These are phyloP conservation scores for Colletotrichum lindemuthianum DNA, from an alignment of 2,329 filamentous ascomycete genomes.

Conservation along the genomic window DNA sequence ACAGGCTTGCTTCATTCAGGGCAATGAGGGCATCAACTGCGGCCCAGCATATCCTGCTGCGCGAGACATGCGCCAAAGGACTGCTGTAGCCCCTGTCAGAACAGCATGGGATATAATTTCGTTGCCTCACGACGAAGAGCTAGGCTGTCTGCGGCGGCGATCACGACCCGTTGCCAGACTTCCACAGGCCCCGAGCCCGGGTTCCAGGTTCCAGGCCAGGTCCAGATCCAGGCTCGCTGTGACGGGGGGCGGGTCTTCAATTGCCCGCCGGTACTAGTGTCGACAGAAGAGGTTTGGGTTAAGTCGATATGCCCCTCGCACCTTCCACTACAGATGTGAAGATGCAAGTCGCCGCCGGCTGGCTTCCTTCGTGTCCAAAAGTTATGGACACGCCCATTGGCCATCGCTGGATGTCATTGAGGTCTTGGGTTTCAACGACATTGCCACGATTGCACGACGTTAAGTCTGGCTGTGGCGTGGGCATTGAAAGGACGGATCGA, in stretches of 20 bases:
- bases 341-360: slow-evolving; percentile 25
- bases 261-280: slow-evolving; percentile 27
- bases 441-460: too few species aligned
- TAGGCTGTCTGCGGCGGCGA: slow-evolving; percentile 29
- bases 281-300: slow-evolving; percentile 26
- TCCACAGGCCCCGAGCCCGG: slow-evolving; percentile 25
- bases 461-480: too few species aligned
- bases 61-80: background rate
- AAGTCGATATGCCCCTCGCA: slow-evolving; percentile 12
- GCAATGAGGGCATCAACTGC: background rate
- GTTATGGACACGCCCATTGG: background rate
- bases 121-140: slow-evolving; percentile 20
- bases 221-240: slow-evolving; percentile 13
- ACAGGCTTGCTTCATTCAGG: background rate
- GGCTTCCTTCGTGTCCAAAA: background rate
- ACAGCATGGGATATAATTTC: slow-evolving; percentile 5
- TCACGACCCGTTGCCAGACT: slow-evolving; percentile 28
- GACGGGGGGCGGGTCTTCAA: slow-evolving; percentile 32
- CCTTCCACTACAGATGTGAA: slow-evolving; percentile 7
- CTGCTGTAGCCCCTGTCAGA: background rate
- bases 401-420: too few species aligned
- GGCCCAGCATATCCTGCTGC: background rate
- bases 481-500: too few species aligned
- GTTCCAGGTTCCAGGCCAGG: slow-evolving; percentile 31
- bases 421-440: too few species aligned